Percentiles rank a stretch among this genome's conserved stretches.
Conservation (phyloP, 2,329 filamentous ascomycete genomes). For the Chlorencoelia australis region DNA sequence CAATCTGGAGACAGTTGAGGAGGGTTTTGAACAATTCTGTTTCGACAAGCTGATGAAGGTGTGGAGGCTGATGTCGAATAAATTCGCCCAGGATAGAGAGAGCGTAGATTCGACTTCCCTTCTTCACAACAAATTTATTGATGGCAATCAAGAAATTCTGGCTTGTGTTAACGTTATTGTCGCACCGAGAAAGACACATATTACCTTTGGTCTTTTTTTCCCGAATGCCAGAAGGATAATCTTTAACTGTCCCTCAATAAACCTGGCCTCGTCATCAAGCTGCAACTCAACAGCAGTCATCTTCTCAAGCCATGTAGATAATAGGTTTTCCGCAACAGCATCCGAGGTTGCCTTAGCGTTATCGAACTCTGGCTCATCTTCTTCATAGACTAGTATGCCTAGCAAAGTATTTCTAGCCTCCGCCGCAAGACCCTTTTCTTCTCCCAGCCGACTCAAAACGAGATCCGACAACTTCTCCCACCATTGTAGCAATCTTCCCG, state of each 20-base stretch:
- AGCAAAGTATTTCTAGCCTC: slow-evolving; percentile 57
- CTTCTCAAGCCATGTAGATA: slow-evolving; percentile 48
- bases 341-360: slow-evolving; percentile 34
- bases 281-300: slow-evolving; percentile 29
- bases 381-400: slow-evolving; percentile 53
- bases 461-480: slow-evolving; percentile 55
- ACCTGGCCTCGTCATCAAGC: slow-evolving; percentile 35
- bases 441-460: slow-evolving; percentile 44
- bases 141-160: slow-evolving; percentile 57
- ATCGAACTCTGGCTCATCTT: slow-evolving; percentile 42
- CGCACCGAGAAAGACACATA: slow-evolving; percentile 1
- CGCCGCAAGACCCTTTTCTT: slow-evolving; percentile 52
- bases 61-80: slow-evolving; percentile 66
- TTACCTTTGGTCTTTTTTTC: slow-evolving; percentile 55
- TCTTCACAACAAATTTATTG: slow-evolving; percentile 55
- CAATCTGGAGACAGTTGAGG: slow-evolving; percentile 63
- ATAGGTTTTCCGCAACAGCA: slow-evolving; percentile 45
- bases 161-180: slow-evolving; percentile 14
- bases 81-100: slow-evolving; percentile 63
- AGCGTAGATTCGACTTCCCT: slow-evolving; percentile 51
- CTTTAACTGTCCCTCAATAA: slow-evolving; percentile 33
- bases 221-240: slow-evolving; percentile 39
- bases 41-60: slow-evolving; percentile 60
- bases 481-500: slow-evolving; percentile 58
- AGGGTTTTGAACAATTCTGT: slow-evolving; percentile 64